Base-by-base conservation (phyloP, 169 alveolate genomes). In the Miamiensis avidus region DNA sequence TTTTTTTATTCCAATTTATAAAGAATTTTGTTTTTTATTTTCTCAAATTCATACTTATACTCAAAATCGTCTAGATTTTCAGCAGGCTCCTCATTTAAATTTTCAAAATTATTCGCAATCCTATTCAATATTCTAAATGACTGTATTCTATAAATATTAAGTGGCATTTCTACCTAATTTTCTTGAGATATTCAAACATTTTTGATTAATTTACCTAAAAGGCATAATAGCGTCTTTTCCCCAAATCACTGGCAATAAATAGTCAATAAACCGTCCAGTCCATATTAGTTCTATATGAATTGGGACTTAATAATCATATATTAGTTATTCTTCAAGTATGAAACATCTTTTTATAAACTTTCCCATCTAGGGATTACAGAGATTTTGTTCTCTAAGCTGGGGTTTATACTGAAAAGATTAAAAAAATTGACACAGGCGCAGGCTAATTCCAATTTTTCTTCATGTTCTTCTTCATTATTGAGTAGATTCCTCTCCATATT, bases 401-500 rank as follows among this genome's bases (percentile, higher is more conserved):
- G 29, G 30, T 26, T 79, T 74, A 32, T 65, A 30, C 29, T 74
- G 65, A 26, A 81, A 33, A 34, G 87, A 81, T 27, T 77, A 74
- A 16, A 65, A 74, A 86, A 86, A 81, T 86, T 86, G 25, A 81
- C 82, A 31, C 81, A 72, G 29, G 87, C 82, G 25, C 74, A 74
- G 20, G 90, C 83, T 34, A 86, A 76, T 81, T 86, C 90, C 0
- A 86, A 49, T 32, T 86, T 86, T 49, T 86, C 86, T 81, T 86
- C 33, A 78, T 85, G 33, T 79, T 85, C 89, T 78, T 64, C 76
- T 27, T 76, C 74, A 25, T 86, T 86, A 6, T 86, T 84, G 28
- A 65, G 31, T 75, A 86, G 29, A 81, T 86, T 82, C 74, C 90
- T 82, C 65, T 86, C 86, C 82, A 81, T 31, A 79, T 86, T 82